phyloP scores from a whole-genome alignment of 2,329 filamentous ascomycete species.

The Fusarium agapanthi region DNA sequence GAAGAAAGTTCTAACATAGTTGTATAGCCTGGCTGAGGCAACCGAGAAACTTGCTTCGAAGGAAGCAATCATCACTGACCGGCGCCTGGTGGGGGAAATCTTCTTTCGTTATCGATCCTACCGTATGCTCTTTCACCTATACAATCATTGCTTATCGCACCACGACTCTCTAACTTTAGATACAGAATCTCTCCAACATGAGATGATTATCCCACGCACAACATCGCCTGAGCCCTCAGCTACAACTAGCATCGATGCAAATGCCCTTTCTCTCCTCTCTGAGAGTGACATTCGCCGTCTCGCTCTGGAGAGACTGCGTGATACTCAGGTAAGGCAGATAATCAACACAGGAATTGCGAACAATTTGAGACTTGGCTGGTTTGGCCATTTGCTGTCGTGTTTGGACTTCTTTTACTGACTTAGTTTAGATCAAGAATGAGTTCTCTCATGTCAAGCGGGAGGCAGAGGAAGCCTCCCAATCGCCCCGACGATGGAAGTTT shows the following conservation, averaged over 20 bases:
- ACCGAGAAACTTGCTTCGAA: too few relatives aligned
- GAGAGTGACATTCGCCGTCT: conserved; percentile 30
- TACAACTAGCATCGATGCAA: neutral
- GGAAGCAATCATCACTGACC: too few relatives aligned
- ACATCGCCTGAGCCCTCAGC: neutral
- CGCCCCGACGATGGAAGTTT: conserved; percentile 12
- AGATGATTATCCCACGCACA: conserved; percentile 36
- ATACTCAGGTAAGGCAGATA: conserved; percentile 27
- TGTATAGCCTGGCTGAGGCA: too few relatives aligned
- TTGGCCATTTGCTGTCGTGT: neutral
- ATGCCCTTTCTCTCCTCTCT: conserved; percentile 5
- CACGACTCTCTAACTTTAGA: neutral
- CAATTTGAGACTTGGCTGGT: too few relatives aligned
- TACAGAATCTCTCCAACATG: conserved; percentile 32
- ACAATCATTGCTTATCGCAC: too few relatives aligned
- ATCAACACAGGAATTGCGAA: too few relatives aligned
- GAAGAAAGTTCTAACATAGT: too few relatives aligned
- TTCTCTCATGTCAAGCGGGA: conserved; percentile 13
- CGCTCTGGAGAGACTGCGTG: conserved; percentile 27
- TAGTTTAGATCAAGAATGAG: neutral
- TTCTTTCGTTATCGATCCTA: conserved; percentile 38
- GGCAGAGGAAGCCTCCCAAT: neutral
- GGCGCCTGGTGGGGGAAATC: neutral
- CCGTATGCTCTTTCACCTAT: conserved; percentile 11
- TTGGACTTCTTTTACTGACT: neutral